Base-by-base conservation (phyloP, 495 filamentous ascomycete genomes). In the Neurospora tetrasperma region DNA sequence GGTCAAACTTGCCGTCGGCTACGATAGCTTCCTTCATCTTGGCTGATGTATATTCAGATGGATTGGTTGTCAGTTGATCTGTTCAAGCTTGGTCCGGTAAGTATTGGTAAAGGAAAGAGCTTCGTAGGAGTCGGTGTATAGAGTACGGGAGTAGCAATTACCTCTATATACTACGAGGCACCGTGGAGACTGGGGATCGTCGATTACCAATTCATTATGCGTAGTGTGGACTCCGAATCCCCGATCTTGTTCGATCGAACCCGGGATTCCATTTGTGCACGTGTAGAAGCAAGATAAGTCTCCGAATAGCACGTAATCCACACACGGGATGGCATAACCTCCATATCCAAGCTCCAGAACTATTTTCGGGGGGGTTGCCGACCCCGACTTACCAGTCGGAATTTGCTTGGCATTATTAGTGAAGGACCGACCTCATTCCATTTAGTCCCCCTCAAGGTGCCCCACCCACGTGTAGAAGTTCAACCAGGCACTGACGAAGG, bases 21-120 rank as follows among this genome's bases (percentile, higher is more conserved):
- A 92, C 83, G 18, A 91, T 73, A 0, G 88, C 89, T 87, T 92
- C 89, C 79, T 92, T 92, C 90, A 92, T 92, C 6, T 72, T 77
- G 40, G 18, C 10, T 38, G 71, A 12, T 2, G 35, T 69, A 6
- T 62, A 23, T 62, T 62, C 2, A 16, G 27, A 7, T 11, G 14
- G 11, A 7, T 5, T 16, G 11, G 1, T 14, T 62, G 48, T 59
- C 6, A 16, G 2, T 66, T 35, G 16, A 9, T 18, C 6, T 2
- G 27, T 35, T 66, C 27, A 12, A 66, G 27, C 3, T 35, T 66
- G 27, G 14, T 66, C 6, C 0, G 14, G 3, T 35, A 27, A 35
- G 54, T 1, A 9, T 6, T 35, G 27, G 54, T 35, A 5, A 18
- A 62, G 27, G 2, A 66, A 35, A 27, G 18, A 5, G 54, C 12